Evolutionary conservation across 495 filamentous ascomycete genomes (phyloP).

Genomic region (Hypoxylon trugodes): DNA sequence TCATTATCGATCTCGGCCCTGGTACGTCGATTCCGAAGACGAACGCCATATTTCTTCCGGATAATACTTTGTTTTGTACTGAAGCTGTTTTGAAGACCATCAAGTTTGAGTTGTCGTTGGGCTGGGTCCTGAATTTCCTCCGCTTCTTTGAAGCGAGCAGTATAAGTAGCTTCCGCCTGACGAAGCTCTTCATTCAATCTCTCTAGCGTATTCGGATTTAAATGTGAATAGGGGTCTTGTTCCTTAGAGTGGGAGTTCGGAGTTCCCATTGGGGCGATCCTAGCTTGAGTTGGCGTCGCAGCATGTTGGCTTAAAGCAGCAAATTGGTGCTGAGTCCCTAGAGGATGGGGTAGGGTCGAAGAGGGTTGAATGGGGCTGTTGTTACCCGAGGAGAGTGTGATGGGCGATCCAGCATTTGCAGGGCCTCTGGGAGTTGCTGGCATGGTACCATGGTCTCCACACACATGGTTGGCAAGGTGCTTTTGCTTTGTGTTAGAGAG

Average conservation of each 20-base stretch:
- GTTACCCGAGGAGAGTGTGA: constrained; percentile 31
- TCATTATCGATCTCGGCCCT: constrained; percentile 54
- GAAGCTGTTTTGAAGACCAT: constrained; percentile 55
- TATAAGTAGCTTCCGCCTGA: constrained; percentile 49
- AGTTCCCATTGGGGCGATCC: not conserved
- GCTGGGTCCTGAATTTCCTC: constrained; percentile 47
- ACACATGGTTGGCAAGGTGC: constrained; percentile 49
- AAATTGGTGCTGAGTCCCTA: not conserved
- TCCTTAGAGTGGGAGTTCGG: constrained; percentile 5
- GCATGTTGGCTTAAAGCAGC: constrained; percentile 8
- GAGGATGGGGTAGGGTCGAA: not conserved
- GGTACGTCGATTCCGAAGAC: constrained; percentile 54
- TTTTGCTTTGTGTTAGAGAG: constrained; percentile 34
- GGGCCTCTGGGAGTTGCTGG: constrained; percentile 27
- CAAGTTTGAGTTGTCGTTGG: constrained; percentile 43
- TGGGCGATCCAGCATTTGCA: constrained; percentile 23
- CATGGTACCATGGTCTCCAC: constrained; percentile 41
- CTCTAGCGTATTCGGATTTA: constrained; percentile 36
- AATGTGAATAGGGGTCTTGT: constrained; percentile 52
- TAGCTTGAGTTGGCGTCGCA: constrained; percentile 17
- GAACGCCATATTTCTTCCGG: constrained; percentile 58
- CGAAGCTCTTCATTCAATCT: constrained; percentile 49
- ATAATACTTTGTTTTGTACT: constrained; percentile 60
- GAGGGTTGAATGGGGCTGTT: constrained; percentile 21
- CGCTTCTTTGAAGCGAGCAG: constrained; percentile 50